These are phyloP conservation scores for Harrya chromipes DNA, from an alignment of 768 basidiomycete species.

Conservation along the genomic window DNA sequence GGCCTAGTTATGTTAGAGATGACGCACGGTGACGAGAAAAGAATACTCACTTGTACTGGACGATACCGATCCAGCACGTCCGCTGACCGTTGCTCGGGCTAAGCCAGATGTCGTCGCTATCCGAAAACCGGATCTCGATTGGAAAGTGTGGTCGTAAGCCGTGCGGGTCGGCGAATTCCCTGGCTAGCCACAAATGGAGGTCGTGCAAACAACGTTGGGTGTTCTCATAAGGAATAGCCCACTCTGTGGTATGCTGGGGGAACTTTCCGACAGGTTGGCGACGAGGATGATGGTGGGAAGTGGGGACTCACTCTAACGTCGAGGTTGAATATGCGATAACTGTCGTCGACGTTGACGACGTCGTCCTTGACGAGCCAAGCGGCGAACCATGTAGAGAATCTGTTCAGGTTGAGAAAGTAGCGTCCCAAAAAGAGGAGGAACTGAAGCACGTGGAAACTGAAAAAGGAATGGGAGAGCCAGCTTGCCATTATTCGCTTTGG, in stretches of 20 bases:
- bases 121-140: slow-evolving; percentile 88
- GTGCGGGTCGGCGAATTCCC: slow-evolving; percentile 59
- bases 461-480: slow-evolving; percentile 68
- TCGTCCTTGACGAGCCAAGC: slow-evolving; percentile 62
- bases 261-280: slow-evolving; percentile 46
- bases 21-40: background rate
- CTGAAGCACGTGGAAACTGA: slow-evolving; percentile 82
- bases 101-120: slow-evolving; percentile 90
- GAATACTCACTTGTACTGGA: slow-evolving; percentile 85
- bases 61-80: slow-evolving; percentile 95
- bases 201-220: slow-evolving; percentile 67
- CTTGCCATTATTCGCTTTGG: slow-evolving; percentile 46
- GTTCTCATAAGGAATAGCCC: slow-evolving; percentile 78
- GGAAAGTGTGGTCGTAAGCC: slow-evolving; percentile 90
- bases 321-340: slow-evolving; percentile 85
- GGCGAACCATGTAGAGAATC: slow-evolving; percentile 58
- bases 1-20: slow-evolving; percentile 49
- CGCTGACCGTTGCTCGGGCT: slow-evolving; percentile 77
- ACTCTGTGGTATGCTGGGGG: slow-evolving; percentile 93
- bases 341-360: slow-evolving; percentile 68
- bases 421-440: slow-evolving; percentile 77
- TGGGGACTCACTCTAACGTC: slow-evolving; percentile 77
- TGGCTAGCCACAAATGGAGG: slow-evolving; percentile 66
- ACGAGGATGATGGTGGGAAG: background rate
- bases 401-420: slow-evolving; percentile 59